Percentiles rank a stretch among this genome's conserved stretches.
Conservation (phyloP, 2,329 filamentous ascomycete species). For the Paraphoma sp. region DNA sequence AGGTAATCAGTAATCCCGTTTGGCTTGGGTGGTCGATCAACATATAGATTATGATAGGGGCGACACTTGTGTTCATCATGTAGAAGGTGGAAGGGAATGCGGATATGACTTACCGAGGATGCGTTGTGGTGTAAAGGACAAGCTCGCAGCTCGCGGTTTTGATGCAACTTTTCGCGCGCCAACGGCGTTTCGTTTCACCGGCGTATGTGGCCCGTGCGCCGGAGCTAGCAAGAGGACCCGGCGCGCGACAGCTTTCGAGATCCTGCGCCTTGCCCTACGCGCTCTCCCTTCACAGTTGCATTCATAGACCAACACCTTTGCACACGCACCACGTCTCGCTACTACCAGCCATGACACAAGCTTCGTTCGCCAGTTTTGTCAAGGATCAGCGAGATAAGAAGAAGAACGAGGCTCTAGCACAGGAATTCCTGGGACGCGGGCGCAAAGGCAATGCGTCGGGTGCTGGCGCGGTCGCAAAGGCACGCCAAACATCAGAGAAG, state of each 20-base stretch:
- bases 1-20: constrained; percentile 47
- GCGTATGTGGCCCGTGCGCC: constrained; percentile 13
- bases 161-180: constrained; percentile 27
- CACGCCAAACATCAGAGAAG: constrained; percentile 53
- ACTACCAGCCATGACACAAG: constrained; percentile 27
- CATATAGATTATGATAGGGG: constrained; percentile 50
- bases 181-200: constrained; percentile 25
- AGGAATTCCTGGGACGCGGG: constrained; percentile 69
- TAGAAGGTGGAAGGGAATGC: constrained; percentile 9
- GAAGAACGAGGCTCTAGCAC: constrained; percentile 74
- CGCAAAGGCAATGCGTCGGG: constrained; percentile 65
- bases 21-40: constrained; percentile 51
- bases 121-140: constrained; percentile 29
- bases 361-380: constrained; percentile 40
- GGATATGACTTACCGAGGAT: constrained; percentile 36
- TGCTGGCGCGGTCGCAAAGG: constrained; percentile 52
- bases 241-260: constrained; percentile 4
- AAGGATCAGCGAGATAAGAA: constrained; percentile 67
- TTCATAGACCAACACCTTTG: constrained; percentile 1
- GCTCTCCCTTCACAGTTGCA: background rate
- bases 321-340: background rate
- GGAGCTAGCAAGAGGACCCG: constrained; percentile 16
- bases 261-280: constrained; percentile 6
- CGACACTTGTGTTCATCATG: constrained; percentile 49
- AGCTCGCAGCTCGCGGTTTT: constrained; percentile 24